Base-by-base conservation (phyloP, 495 filamentous ascomycete species). In the Hypoxylon crocopeplum region DNA sequence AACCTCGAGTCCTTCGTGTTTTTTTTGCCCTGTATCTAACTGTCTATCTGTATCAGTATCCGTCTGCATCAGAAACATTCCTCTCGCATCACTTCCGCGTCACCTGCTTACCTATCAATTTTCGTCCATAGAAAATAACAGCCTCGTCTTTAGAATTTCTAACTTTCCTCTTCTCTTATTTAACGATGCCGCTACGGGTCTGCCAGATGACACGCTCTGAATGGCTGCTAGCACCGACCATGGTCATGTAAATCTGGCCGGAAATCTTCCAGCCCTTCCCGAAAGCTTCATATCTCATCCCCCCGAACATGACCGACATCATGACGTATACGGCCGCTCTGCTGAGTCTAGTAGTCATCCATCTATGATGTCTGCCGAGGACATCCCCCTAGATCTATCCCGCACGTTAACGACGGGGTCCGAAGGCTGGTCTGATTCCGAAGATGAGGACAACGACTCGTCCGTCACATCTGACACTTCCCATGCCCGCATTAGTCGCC, bases 291-390 rank as follows among this genome's bases (percentile, higher is more conserved):
- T 17, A 21, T 24, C 49, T 34, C 40, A 27, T 39, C 42, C 37
- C 20, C 33, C 46, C 27, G 54, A 64, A 41, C 24, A 54, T 59
- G 48, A 32, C 61, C 50, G 45, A 52, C 61, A 64, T 40, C 54
- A 64, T 64, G 61, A 55, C 49, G 42, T 64, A 51, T 42, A 64
- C 61, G 42, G 45, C 15, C 49, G 11, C 17, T 50, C 54, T 10
- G 38, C 49, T 44, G 55, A 59, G 36, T 55, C 57, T 30, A 66
- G 56, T 49, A 47, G 57, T 48, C 56, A 47, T 51, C 34, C 45
- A 48, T 66, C 62, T 40, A 58, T 56, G 47, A 70, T 70, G 67
- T 50, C 64, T 46, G 34, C 40, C 54, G 67, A 63, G 54, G 60
- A 65, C 29, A 64, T 56, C 42, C 66, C 62, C 57, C 48, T 67